Evolutionary conservation across 768 basidiomycete genomes (phyloP).

Genomic region (Pisolithus marmoratus): DNA sequence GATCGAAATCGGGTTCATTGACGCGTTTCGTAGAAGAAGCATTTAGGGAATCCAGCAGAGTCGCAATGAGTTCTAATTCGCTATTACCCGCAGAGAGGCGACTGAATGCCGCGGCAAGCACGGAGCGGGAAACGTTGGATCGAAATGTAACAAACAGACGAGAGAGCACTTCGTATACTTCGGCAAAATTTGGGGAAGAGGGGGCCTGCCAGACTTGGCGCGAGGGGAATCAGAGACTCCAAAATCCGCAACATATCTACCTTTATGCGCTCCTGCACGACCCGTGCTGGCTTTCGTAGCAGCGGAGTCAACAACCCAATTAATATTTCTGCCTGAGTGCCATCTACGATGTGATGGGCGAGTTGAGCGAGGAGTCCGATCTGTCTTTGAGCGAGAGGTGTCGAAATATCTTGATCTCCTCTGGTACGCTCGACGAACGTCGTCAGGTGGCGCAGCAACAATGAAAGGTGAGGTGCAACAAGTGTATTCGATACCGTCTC

Average conservation of each 20-base stretch:
- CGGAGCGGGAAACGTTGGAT: conserved; percentile 62
- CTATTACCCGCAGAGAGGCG: conserved; percentile 37
- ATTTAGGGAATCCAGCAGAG: conserved; percentile 66
- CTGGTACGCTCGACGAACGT: conserved; percentile 61
- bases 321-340: conserved; percentile 66
- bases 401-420: conserved; percentile 42
- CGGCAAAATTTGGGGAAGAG: conserved; percentile 38
- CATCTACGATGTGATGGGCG: conserved; percentile 66
- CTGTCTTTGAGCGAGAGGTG: conserved; percentile 73
- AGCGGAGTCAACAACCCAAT: conserved; percentile 72
- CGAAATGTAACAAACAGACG: conserved; percentile 74
- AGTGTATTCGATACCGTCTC: conserved; percentile 44
- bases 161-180: conserved; percentile 63
- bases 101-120: conserved; percentile 62
- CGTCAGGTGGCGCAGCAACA: conserved; percentile 68
- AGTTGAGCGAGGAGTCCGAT: conserved; percentile 76
- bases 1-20: conserved; percentile 92
- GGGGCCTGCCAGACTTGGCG: conserved; percentile 54
- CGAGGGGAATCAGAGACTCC: conserved; percentile 56
- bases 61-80: conserved; percentile 42
- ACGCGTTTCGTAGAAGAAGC: conserved; percentile 77
- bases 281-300: conserved; percentile 67
- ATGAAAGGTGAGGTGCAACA: conserved; percentile 64
- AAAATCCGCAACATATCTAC: conserved; percentile 71
- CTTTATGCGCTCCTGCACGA: conserved; percentile 84